Evolutionary conservation across 1,139 yeast genomes (phyloP).

Genomic region (Geotrichum aggregatum): DNA sequence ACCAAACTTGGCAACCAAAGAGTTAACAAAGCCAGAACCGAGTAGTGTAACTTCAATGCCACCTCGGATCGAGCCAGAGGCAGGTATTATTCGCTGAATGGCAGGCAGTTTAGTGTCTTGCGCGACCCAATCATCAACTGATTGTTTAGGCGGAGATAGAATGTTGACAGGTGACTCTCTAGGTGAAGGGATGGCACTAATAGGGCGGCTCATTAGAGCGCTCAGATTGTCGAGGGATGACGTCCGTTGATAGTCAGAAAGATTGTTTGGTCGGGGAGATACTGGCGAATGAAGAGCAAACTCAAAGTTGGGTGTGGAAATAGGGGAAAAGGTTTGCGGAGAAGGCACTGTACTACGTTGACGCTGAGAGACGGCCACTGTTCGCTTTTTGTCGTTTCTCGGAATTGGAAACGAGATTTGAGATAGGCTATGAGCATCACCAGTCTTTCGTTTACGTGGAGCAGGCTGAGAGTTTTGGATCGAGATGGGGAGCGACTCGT

Average conservation of each 20-base stretch:
- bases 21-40: slow-evolving; percentile 78
- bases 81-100: slow-evolving; percentile 80
- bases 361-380: slow-evolving; percentile 1
- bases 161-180: slow-evolving; percentile 12
- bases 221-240: not conserved
- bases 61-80: slow-evolving; percentile 89
- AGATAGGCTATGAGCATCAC: not conserved
- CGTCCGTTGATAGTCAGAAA: not conserved
- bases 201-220: slow-evolving; percentile 6
- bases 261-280: slow-evolving; percentile 4
- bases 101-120: slow-evolving; percentile 42
- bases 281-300: slow-evolving; percentile 6
- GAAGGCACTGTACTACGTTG: not conserved
- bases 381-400: not conserved
- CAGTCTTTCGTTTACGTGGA: slow-evolving; percentile 13
- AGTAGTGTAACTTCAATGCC: slow-evolving; percentile 86
- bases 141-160: slow-evolving; percentile 15
- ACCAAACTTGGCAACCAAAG: slow-evolving; percentile 78
- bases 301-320: slow-evolving; percentile 5
- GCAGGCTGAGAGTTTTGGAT: not conserved
- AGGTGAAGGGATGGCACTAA: slow-evolving; percentile 13
- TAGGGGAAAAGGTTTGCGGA: slow-evolving; percentile 2
- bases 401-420: not conserved
- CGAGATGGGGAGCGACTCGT: slow-evolving; percentile 1
- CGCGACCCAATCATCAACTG: slow-evolving; percentile 19